Evolutionary conservation across 768 basidiomycete genomes (phyloP), one percentile per base, ranked within the genome.

Genomic region (Terana coerulea): DNA sequence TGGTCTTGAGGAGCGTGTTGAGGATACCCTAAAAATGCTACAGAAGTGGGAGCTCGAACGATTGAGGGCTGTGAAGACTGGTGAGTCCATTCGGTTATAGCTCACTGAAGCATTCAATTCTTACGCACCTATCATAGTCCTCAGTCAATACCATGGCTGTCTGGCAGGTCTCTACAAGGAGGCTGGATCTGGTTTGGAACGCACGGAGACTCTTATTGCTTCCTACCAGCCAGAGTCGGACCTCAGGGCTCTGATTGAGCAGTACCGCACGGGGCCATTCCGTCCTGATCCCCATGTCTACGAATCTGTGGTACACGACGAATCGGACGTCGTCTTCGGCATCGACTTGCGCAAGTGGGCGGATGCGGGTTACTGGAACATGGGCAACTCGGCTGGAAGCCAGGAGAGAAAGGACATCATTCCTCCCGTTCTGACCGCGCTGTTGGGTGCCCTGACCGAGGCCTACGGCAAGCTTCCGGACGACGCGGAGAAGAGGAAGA

Each of bases 241-340:
- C 70, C 69, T 95, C 47, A 83, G 73, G 11, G 91, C 89, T 9
- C 78, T 95, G 44, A 93, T 97, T 54, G 94, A 97, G 66, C 86
- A 90, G 10, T 91, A 93, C 65, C 82, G 95, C 49, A 95, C 93
- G 1, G 95, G 95, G 0, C 88, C 94, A 0, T 98, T 97, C 83
- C 77, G 88, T 34, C 95, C 95, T 0, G 74, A 73, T 31, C 80
- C 95, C 0, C 91, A 91, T 48, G 73, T 94, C 9, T 98, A 92
- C 67, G 91, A 95, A 63, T 86, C 86, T 3, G 78, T 93, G 28
- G 74, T 86, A 8, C 91, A 91, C 57, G 85, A 88, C 40, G 88
- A 88, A 59, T 79, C 81, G 0, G 93, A 95, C 61, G 88, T 91
- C 25, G 81, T 91, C 9, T 97, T 95, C 64, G 94, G 94, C 10